Conservation (phyloP, 1,284 basidiomycete species). For the Fistulinella cinereoalba region DNA sequence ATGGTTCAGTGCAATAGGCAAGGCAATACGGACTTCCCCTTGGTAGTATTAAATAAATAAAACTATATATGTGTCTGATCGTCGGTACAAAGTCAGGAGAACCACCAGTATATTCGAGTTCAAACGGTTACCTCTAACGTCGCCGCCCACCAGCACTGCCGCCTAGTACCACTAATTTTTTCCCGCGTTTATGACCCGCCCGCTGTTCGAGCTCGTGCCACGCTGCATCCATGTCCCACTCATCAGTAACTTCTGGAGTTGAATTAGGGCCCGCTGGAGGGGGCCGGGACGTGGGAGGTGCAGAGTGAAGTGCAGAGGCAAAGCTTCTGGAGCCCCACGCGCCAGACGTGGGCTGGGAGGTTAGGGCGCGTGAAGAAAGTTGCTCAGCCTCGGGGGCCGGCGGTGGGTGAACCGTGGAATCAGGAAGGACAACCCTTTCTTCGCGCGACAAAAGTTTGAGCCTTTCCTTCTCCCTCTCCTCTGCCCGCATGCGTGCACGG, state of each 20-base stretch:
- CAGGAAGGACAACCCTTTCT: conserved; percentile 13
- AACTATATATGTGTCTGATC: conserved; percentile 10
- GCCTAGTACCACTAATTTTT: conserved; percentile 67
- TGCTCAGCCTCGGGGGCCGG: conserved; percentile 32
- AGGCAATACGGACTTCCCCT: neutral
- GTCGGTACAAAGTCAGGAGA: conserved; percentile 18
- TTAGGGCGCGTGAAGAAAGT: conserved; percentile 22
- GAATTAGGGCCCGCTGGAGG: conserved; percentile 17
- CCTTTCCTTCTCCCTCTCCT: conserved; percentile 73
- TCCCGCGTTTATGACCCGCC: conserved; percentile 55
- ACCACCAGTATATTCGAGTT: neutral
- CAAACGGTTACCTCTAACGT: conserved; percentile 22
- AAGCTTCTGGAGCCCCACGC: conserved; percentile 79
- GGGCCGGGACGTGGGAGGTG: conserved; percentile 16
- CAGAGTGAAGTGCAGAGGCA: conserved; percentile 65
- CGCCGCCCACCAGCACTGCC: conserved; percentile 47
- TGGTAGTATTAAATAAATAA: neutral
- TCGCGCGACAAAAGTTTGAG: conserved; percentile 37
- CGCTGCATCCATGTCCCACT: conserved; percentile 76
- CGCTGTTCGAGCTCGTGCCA: conserved; percentile 79
- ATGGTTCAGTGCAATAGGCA: conserved; percentile 61
- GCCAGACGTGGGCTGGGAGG: conserved; percentile 41
- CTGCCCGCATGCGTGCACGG: conserved; percentile 72
- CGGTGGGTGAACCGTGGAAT: conserved; percentile 9
- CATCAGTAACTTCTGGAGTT: conserved; percentile 48